Evolutionary conservation across 129 eudicot species (phyloP), one percentile per base, ranked within the genome.

Genomic region (Flaveria trinervia): DNA sequence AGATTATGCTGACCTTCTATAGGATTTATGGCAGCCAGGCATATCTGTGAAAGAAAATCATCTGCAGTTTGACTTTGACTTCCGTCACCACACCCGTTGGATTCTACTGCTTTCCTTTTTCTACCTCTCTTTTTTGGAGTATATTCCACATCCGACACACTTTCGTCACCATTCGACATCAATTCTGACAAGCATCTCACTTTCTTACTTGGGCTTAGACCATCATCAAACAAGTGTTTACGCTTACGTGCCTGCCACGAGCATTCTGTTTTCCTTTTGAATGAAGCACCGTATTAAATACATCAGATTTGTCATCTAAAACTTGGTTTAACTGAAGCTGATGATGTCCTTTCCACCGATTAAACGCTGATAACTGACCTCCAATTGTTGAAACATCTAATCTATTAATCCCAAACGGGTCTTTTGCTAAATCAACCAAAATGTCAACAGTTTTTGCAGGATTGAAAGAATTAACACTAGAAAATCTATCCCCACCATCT

Each of bases 321-420:
- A 77, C 59, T 66, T 75, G 69, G 44, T 81, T 50, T 41, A 67
- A 49, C 2, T 85, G 88, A 23, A 86, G 86, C 79, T 86, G 86
- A 82, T 59, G 51, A 76, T 74, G 60, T 13, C 92, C 92, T 82
- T 88, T 93, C 92, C 91, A 93, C 9, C 87, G 81, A 75, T 84
- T 78, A 78, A 84, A 90, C 7, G 98, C 89, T 60, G 84, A 72
- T 72, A 86, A 73, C 46, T 86, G 97, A 39, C 89, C 89, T 80
- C 81, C 80, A 13, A 82, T 68, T 1, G 69, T 69, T 49, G 73
- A 81, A 82, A 75, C 78, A 39, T 82, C 84, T 78, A 88, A 78
- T 45, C 79, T 81, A 60, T 68, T 80, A 5, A 23, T 56, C 55
- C 70, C 84, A 66, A 65, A 72, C 3, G 90, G 90, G 68, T 60